Conservation (phyloP, 2,329 filamentous ascomycete species). For the Fusarium sacchari region DNA sequence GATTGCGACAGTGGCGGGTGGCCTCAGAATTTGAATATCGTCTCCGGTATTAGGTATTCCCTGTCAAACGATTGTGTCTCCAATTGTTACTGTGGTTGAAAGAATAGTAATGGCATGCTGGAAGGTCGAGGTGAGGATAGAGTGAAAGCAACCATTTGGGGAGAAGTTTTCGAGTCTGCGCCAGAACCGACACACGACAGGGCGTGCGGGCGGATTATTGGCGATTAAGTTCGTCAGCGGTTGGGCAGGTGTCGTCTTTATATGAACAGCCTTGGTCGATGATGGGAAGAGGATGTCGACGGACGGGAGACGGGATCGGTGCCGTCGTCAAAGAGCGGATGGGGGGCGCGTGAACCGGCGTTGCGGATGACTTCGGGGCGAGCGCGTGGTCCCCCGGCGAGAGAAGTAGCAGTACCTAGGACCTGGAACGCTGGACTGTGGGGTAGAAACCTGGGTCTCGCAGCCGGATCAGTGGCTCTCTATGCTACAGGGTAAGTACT, state of each 20-base stretch:
- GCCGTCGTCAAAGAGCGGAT: conserved; percentile 36
- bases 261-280: conserved; percentile 5
- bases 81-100: conserved; percentile 22
- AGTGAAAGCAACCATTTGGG: conserved; percentile 43
- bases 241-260: conserved; percentile 25
- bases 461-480: not conserved
- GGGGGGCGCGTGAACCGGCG: conserved; percentile 44
- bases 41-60: not conserved
- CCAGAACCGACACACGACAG: conserved; percentile 34
- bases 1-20: conserved; percentile 16
- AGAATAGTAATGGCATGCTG: conserved; percentile 36
- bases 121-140: conserved; percentile 21
- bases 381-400: conserved; percentile 39
- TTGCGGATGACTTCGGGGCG: conserved; percentile 47
- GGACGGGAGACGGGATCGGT: conserved; percentile 20
- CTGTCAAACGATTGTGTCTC: conserved; percentile 17
- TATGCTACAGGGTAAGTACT: conserved; percentile 16
- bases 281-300: conserved; percentile 9
- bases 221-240: conserved; percentile 15
- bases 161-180: conserved; percentile 34
- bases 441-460: conserved; percentile 18
- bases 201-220: conserved; percentile 23
- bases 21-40: not conserved
- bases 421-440: conserved; percentile 32
- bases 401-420: conserved; percentile 17